These are phyloP conservation scores for Hypoxylon subgilvum DNA, from an alignment of 495 filamentous ascomycete genomes.

Conservation along the genomic window DNA sequence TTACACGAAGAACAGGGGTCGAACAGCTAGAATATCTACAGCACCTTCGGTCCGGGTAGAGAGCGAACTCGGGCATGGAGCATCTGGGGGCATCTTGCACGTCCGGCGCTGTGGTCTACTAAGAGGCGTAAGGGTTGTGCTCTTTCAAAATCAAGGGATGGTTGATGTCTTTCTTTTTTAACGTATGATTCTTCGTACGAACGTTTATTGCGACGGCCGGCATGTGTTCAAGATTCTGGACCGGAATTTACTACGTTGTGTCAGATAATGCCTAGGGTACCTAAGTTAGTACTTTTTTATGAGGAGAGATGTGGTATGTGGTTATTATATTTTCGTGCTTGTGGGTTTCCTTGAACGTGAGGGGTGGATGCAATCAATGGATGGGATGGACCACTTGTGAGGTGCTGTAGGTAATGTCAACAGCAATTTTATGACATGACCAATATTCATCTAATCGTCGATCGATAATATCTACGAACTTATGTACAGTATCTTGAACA, in stretches of 20 bases:
- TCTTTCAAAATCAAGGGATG: background rate
- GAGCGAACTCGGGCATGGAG: slow-evolving; percentile 3
- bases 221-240: slow-evolving; percentile 12
- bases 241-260: background rate
- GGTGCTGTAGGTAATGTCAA: too few species aligned
- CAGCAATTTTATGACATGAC: too few species aligned
- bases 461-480: too few species aligned
- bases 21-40: background rate
- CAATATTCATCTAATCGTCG: too few species aligned
- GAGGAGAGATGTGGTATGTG: too few species aligned
- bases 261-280: background rate
- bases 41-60: background rate
- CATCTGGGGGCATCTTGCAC: background rate
- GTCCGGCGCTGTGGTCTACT: background rate
- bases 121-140: background rate
- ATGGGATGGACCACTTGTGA: too few species aligned
- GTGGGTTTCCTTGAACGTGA: too few species aligned
- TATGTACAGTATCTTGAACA: too few species aligned
- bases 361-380: too few species aligned
- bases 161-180: background rate
- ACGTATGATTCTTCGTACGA: slow-evolving; percentile 1
- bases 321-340: too few species aligned
- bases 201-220: slow-evolving; percentile 25
- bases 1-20: too few species aligned
- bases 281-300: slow-evolving; percentile 1